phyloP scores from a whole-genome alignment of 108 stramenopile genomes.

The Cyclotella baltica region DNA sequence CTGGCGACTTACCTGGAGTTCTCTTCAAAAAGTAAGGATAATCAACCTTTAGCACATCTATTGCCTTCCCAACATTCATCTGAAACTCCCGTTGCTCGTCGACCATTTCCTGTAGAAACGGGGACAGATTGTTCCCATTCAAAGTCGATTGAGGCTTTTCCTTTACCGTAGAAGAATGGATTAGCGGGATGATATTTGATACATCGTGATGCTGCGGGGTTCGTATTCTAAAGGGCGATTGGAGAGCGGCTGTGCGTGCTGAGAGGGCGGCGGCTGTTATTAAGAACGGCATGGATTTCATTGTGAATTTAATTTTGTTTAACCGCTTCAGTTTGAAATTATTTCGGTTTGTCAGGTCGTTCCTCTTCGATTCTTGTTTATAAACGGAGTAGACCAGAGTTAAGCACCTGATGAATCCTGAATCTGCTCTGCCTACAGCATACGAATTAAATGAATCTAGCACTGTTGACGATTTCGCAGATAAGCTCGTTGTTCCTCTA shows the following conservation, averaged over 20 bases:
- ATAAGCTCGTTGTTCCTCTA: no score
- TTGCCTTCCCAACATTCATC: constrained; percentile 78
- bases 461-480: no score
- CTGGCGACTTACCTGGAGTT: constrained; percentile 66
- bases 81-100: constrained; percentile 77
- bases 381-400: no score
- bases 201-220: not conserved
- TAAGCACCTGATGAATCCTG: no score
- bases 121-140: constrained; percentile 56
- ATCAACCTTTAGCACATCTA: constrained; percentile 79
- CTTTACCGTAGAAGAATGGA: not conserved
- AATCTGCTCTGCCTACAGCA: no score
- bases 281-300: no score
- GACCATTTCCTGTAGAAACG: constrained; percentile 72
- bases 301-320: no score
- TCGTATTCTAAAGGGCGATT: not conserved
- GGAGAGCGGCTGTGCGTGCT: not conserved
- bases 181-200: not conserved
- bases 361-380: no score
- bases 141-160: not conserved
- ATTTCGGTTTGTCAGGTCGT: no score
- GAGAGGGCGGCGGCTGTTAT: not conserved
- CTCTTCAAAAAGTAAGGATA: constrained; percentile 72
- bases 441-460: no score
- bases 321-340: no score